Evolutionary conservation across 169 alveolate genomes (phyloP).

Genomic region (Plasmodium vivax): DNA sequence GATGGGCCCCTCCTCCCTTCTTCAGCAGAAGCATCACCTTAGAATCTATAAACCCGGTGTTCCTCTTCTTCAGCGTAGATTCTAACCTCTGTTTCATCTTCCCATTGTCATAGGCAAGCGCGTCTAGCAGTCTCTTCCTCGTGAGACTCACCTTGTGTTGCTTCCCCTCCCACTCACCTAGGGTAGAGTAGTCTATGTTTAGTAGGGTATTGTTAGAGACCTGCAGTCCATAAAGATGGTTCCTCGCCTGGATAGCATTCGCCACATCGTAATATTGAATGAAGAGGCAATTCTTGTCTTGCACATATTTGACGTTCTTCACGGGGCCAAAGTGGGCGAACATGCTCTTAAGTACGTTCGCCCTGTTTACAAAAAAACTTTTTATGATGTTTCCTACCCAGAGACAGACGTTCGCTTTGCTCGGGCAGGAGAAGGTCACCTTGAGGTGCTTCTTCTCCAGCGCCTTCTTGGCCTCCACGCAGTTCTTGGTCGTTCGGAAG

Average conservation of each 20-base stretch:
- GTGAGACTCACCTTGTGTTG: constrained; percentile 10
- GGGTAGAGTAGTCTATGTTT: constrained; percentile 28
- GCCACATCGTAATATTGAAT: constrained; percentile 2
- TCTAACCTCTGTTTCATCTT: constrained; percentile 10
- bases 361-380: constrained; percentile 15
- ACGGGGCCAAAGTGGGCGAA: constrained; percentile 18
- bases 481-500: constrained; percentile 38
- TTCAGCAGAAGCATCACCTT: constrained; percentile 15
- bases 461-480: constrained; percentile 37
- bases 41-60: constrained; percentile 14
- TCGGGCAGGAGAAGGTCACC: constrained; percentile 30
- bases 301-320: constrained; percentile 2
- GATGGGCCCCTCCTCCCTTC: not conserved
- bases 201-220: constrained; percentile 15
- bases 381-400: constrained; percentile 60
- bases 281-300: constrained; percentile 37
- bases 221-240: constrained; percentile 45
- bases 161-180: constrained; percentile 43
- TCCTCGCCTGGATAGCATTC: constrained; percentile 41
- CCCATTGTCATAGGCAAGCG: constrained; percentile 19
- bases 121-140: constrained; percentile 9
- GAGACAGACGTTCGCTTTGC: constrained; percentile 40
- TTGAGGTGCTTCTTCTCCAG: constrained; percentile 12
- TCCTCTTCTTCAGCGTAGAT: not conserved
- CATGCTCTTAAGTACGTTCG: constrained; percentile 3